phyloP scores from a whole-genome alignment of 1,284 basidiomycete species.

The Lignosus rhinocerotis region DNA sequence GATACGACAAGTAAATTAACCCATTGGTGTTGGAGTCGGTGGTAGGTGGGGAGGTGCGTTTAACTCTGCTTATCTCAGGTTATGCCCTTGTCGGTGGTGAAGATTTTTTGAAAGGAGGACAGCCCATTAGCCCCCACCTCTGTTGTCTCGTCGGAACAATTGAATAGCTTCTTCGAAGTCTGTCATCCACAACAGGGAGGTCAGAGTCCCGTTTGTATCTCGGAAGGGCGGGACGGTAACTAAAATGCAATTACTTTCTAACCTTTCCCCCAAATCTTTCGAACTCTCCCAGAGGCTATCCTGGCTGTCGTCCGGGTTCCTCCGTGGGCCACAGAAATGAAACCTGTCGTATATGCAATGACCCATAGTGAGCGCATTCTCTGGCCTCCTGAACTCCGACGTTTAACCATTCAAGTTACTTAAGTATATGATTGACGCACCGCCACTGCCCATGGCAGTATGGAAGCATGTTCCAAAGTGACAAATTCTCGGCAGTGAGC shows the following conservation, averaged over 20 bases:
- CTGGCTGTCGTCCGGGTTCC: constrained; percentile 2
- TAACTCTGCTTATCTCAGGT: constrained; percentile 1
- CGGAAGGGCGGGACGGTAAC: too few species aligned
- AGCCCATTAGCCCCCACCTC: neutral
- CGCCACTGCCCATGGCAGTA: too few species aligned
- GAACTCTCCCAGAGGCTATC: constrained; percentile 10
- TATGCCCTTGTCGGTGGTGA: constrained; percentile 4
- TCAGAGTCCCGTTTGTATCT: too few species aligned
- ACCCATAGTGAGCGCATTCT: too few species aligned
- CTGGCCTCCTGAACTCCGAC: too few species aligned
- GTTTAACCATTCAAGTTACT: too few species aligned
- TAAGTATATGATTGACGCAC: too few species aligned
- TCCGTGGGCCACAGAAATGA: constrained; percentile 3
- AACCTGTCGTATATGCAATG: neutral
- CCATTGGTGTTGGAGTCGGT: neutral
- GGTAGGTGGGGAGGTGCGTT: neutral
- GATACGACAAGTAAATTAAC: neutral
- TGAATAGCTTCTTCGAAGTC: constrained; percentile 7
- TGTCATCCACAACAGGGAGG: neutral
- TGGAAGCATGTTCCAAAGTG: too few species aligned
- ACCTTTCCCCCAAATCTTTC: neutral
- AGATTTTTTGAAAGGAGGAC: constrained; percentile 8
- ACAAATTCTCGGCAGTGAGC: too few species aligned
- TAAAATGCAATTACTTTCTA: neutral
- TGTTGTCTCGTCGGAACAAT: constrained; percentile 11